Conservation (phyloP, 1,139 yeast genomes). For the Taphrina confusa region DNA sequence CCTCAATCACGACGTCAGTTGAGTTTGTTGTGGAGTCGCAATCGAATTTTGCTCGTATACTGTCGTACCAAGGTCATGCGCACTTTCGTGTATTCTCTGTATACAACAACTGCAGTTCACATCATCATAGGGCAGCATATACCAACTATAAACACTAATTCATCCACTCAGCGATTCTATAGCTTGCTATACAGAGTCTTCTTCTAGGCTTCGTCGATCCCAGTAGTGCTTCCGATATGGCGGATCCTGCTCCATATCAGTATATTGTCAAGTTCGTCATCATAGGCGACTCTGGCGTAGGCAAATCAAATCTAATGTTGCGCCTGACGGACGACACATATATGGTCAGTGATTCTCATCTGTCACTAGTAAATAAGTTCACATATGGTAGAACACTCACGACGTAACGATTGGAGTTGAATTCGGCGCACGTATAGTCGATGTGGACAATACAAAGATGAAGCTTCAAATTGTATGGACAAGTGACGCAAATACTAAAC, state of each 20-base stretch:
- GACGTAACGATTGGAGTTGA: constrained; percentile 54
- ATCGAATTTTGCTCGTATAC: too few species aligned
- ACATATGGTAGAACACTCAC: background rate
- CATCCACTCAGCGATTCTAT: too few species aligned
- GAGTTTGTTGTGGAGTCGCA: too few species aligned
- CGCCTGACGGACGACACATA: constrained; percentile 51
- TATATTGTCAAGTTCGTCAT: constrained; percentile 53
- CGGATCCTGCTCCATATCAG: constrained; percentile 47
- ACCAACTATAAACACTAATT: too few species aligned
- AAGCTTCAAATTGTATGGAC: constrained; percentile 46
- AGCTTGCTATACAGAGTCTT: too few species aligned
- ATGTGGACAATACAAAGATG: constrained; percentile 47
- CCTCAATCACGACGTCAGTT: too few species aligned
- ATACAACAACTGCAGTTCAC: too few species aligned
- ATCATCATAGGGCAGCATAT: too few species aligned
- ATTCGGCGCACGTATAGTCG: constrained; percentile 52
- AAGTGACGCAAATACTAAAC: background rate
- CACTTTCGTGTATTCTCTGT: too few species aligned
- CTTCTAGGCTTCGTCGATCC: too few species aligned
- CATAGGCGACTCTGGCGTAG: constrained; percentile 53
- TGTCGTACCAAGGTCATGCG: too few species aligned
- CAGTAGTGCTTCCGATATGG: constrained; percentile 11
- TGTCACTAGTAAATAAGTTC: background rate
- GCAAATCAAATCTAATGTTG: constrained; percentile 52
- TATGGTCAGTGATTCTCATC: constrained; percentile 38